Base-by-base conservation (phyloP, 2,329 filamentous ascomycete species). In the Epichloe baconii region DNA sequence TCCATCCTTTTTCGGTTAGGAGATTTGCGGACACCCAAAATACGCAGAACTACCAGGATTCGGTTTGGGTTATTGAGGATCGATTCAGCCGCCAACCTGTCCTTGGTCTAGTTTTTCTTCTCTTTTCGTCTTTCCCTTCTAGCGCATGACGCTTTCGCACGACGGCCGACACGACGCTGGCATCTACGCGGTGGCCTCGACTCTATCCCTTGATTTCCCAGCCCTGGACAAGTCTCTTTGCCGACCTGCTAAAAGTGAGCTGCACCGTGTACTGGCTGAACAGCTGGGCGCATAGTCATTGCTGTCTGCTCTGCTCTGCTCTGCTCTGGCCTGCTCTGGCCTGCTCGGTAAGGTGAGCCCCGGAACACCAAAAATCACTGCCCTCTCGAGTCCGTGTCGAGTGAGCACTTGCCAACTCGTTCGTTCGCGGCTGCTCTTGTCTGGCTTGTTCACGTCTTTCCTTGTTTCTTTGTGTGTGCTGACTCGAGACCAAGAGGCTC, bases 11-110 rank as follows among this genome's bases (percentile, higher is more conserved):
- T 19, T 41, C 21, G 46, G 44, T 46, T 44, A 41, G 34, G 46
- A 49, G 21, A 52, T 52, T 52, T 45, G 46, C 50, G 26, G 35
- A 45, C 12, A 36, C 35, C 36, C 43, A n/a, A 46, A 34, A 21
- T 47, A 19, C 21, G 40, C 12, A 37, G 26, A 2, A 8, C 40
- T 41, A 14, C 50, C 46, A 40, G 50, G 46, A 37, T 40, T 34
- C 3, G 12, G 11, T n/a, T 47, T 48, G 40, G 41, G 35, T 31
- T 40, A 26, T 42, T 21, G 40, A 48, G 15, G 47, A 44, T 44
- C 44, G 38, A 36, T 17, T 38, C 50, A 34, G 34, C 35, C 40
- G 50, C 38, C 46, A 43, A 35, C 15, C 34, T 48, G 50, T 41
- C 21, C 40, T 44, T 45, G 35, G 36, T 23, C 31, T 31, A 38